Percentiles rank a stretch among this genome's conserved stretches.
Evolutionary conservation across 2,329 filamentous ascomycete genomes (phyloP).

Genomic region (Hypoxylon sp.): DNA sequence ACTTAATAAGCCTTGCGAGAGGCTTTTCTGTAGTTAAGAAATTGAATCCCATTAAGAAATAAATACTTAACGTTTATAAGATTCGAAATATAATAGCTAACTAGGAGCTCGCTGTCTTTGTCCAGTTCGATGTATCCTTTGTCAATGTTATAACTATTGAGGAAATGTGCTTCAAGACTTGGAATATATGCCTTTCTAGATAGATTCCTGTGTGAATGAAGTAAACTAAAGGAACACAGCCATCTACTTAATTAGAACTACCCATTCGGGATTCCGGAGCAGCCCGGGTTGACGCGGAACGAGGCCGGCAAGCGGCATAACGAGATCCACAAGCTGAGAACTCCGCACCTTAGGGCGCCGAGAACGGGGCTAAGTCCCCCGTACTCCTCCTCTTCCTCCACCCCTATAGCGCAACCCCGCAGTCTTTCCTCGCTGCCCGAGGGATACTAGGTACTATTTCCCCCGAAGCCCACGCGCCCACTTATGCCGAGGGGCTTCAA

Average conservation of each 20-base stretch:
- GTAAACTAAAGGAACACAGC: too few species aligned
- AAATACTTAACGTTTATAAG: background rate
- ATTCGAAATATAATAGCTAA: background rate
- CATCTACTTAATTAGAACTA: background rate
- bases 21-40: too few species aligned
- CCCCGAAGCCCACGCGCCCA: slow-evolving; percentile 26
- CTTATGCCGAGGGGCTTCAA: slow-evolving; percentile 25
- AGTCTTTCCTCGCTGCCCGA: slow-evolving; percentile 22
- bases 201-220: too few species aligned
- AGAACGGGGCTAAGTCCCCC: slow-evolving; percentile 10
- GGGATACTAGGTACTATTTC: slow-evolving; percentile 24
- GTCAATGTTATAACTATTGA: background rate
- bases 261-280: background rate
- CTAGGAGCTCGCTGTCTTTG: background rate
- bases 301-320: slow-evolving; percentile 12
- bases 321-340: slow-evolving; percentile 21
- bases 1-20: too few species aligned
- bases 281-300: slow-evolving; percentile 12
- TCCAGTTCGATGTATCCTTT: background rate
- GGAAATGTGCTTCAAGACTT: background rate
- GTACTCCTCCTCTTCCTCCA: slow-evolving; percentile 14
- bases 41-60: background rate
- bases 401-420: slow-evolving; percentile 31
- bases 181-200: too few species aligned
- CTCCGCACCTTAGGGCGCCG: slow-evolving; percentile 26